phyloP scores from a whole-genome alignment of 352 stramenopile species.

The Aphanomyces astaci region DNA sequence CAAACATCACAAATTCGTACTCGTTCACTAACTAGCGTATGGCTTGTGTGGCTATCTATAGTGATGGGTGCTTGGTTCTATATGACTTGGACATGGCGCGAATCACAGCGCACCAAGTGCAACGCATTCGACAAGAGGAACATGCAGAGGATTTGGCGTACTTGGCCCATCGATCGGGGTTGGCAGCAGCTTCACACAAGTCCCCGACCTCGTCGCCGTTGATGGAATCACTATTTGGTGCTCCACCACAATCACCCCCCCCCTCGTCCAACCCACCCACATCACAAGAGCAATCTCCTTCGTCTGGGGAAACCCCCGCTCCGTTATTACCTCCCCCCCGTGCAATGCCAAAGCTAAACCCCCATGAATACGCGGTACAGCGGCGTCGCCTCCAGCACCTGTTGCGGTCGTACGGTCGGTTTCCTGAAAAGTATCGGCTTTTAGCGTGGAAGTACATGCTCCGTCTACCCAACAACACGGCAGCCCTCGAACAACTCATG shows the following conservation, averaged over 20 bases:
- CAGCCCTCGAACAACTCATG: constrained; percentile 62
- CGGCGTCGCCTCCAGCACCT: constrained; percentile 49
- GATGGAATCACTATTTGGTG: constrained; percentile 19
- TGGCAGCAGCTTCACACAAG: too few species aligned
- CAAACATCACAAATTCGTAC: too few species aligned
- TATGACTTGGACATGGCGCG: constrained; percentile 75
- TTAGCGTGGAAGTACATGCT: constrained; percentile 81
- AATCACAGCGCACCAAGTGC: constrained; percentile 41
- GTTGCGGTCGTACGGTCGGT: constrained; percentile 62
- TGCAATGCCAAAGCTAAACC: neutral
- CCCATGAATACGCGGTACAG: constrained; percentile 49
- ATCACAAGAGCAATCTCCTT: too few species aligned
- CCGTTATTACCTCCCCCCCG: too few species aligned
- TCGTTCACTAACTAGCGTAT: too few species aligned
- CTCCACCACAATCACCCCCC: too few species aligned
- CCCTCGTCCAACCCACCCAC: too few species aligned
- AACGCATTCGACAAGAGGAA: constrained; percentile 31
- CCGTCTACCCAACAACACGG: constrained; percentile 73
- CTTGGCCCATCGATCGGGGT: constrained; percentile 37
- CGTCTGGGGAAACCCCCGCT: too few species aligned
- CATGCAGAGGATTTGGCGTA: constrained; percentile 37
- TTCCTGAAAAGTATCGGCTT: constrained; percentile 74
- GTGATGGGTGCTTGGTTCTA: constrained; percentile 66
- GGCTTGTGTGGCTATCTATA: too few species aligned
- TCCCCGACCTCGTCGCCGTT: neutral